Evolutionary conservation across 176 grass and related monocot genomes (phyloP).

Genomic region (Zoysia japonica): DNA sequence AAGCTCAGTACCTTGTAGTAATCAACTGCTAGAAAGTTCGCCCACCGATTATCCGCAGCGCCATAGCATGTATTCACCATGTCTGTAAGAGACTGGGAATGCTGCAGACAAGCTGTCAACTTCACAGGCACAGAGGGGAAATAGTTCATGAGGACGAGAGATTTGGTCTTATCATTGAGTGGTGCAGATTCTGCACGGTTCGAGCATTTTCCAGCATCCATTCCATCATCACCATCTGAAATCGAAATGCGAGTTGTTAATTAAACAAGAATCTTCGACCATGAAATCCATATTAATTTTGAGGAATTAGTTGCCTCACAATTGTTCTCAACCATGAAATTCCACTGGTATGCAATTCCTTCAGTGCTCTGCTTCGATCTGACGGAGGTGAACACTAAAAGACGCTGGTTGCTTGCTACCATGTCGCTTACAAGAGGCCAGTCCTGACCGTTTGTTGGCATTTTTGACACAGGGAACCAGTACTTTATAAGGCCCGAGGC

Average conservation of each 20-base stretch:
- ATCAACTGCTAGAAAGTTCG: conserved; percentile 71
- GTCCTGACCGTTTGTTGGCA: conserved; percentile 76
- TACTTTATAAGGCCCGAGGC: conserved; percentile 74
- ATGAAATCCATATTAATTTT: neutral
- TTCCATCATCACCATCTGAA: conserved; percentile 73
- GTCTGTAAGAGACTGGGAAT: conserved; percentile 46
- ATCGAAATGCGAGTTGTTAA: neutral
- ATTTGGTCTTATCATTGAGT: conserved; percentile 62
- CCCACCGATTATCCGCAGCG: conserved; percentile 59
- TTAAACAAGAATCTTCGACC: neutral
- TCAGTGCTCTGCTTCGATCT: conserved; percentile 73
- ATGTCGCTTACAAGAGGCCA: conserved; percentile 89
- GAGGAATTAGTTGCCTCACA: conserved; percentile 47
- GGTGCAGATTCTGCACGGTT: conserved; percentile 65
- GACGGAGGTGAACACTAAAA: conserved; percentile 82
- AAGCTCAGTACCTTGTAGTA: conserved; percentile 63
- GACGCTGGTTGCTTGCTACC: conserved; percentile 67
- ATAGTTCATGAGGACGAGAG: conserved; percentile 81
- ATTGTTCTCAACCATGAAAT: conserved; percentile 98
- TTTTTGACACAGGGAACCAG: conserved; percentile 89
- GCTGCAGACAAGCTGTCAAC: conserved; percentile 49
- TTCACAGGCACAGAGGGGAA: conserved; percentile 57
- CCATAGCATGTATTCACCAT: conserved; percentile 65
- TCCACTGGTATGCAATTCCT: conserved; percentile 98
- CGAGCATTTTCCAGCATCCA: conserved; percentile 63